Base-by-base conservation (phyloP, 2,329 filamentous ascomycete genomes). In the Whalleya microplaca region DNA sequence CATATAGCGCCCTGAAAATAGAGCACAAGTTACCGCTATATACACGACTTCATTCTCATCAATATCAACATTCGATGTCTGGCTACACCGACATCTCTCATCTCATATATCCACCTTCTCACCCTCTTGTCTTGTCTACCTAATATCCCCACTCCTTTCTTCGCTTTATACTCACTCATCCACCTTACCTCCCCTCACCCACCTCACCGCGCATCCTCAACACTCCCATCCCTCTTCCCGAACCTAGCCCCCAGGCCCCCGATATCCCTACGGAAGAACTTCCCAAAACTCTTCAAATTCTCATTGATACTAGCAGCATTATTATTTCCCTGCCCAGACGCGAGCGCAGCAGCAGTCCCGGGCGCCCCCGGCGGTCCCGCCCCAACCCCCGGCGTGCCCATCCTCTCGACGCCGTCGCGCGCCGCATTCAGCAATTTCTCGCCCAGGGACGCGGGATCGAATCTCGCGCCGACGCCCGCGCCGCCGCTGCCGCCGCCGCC, bases 211-310 rank as follows among this genome's bases (percentile, higher is more conserved):
- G 53, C 51, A 29, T 49, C 41, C 44, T 63, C 63, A 53, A 43
- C 62, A 49, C 77, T 79, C 1, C 75, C 75, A 53, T 84, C 81
- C 49, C 83, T 74, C 74, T 84, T 87, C 45, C 89, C 90, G 72
- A 93, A 93, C 63, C 89, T 78, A 10, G 84, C 85, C 2, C 90
- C 88, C 62, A 94, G 83, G 2, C 87, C 85, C 27, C 90, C 90
- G 61, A 94, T 87, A 77, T 97, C 94, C 61, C 94, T 81, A 61
- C 89, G 87, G 78, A 98, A 98, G 76, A 98, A 97, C 75, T 96
- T 97, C 21, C 94, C 94, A 75, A 99, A 91, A 72, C 92, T 96
- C 77, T 92, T 93, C 74, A 98, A 72, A 74, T 97, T 97, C 75
- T 96, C 93, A 71, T 97, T 96, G 62, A 97, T 84, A 50, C 89